Base-by-base conservation (phyloP, 2,329 filamentous ascomycete genomes). In the Alternaria sp. region DNA sequence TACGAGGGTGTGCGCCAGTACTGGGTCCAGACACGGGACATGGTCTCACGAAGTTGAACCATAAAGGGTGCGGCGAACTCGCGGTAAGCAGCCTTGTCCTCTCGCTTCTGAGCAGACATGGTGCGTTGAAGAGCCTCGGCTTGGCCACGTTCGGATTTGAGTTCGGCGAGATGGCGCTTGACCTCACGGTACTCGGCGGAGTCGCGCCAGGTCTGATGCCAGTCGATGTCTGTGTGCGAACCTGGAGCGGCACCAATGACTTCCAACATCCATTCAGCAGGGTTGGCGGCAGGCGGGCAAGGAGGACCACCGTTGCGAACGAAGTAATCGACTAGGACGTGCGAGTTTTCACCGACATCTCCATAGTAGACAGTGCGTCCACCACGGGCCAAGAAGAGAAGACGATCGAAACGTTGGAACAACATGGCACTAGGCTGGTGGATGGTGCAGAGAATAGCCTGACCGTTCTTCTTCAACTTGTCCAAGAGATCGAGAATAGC, bases 401-500 rank as follows among this genome's bases (percentile, higher is more conserved):
- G 87, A 62, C 91, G 88, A 74, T 96, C 92, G 77, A 96, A 97
- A 62, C 93, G 91, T 78, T 97, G 92, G 84, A 97, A 97, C 57
- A 97, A 86, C 87, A 97, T 94, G 33, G 94, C 94, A 14, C 93
- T 96, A n/a, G 95, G 95, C 80, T 98, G 95, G 79, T 98, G 95
- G 65, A 97, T 97, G 0, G 95, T 97, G 83, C 94, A 97, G n/a
- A 97, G 89, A 80, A 97, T 93, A 55, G 95, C 94, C 57, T 80
- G 78, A 15, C 95, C 94, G 66, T 89, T 91, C 79, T 95, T 92
- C 72, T 93, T 93, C 33, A 97, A 86, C 81, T 96, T 97, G 80
- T 96, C 91, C 44, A 98, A 87, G 11, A 97, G 87, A 78, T 93
- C 90, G 49, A 94, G 86, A 76, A 97, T 97, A 67, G 93, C 92